Percentiles rank a stretch among this genome's conserved stretches.
These are phyloP conservation scores for Ogataea ramenticola DNA, from an alignment of 805 yeast genomes.

Conservation along the genomic window DNA sequence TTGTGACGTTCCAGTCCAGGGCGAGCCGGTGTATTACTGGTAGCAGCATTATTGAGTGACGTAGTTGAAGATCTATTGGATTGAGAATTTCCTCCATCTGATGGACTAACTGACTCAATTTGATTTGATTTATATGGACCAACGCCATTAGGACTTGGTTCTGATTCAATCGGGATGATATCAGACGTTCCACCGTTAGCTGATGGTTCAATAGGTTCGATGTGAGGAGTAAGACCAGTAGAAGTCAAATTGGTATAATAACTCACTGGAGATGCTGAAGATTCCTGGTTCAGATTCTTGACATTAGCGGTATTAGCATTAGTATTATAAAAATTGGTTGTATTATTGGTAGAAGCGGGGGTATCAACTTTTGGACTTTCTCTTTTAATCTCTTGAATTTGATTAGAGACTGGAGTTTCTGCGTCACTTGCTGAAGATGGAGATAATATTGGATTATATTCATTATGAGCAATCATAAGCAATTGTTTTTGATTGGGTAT, in stretches of 20 bases:
- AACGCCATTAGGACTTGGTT: no score
- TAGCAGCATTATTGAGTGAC: no score
- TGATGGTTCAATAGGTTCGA: neutral
- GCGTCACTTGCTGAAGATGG: neutral
- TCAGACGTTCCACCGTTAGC: neutral
- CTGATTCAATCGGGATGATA: no score
- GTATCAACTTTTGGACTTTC: neutral
- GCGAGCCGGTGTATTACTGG: neutral
- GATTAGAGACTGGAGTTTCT: neutral
- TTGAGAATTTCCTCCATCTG: neutral
- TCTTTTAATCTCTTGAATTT: neutral
- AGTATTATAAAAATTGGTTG: no score
- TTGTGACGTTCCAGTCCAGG: neutral
- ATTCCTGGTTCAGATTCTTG: no score
- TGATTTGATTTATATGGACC: neutral
- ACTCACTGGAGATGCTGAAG: neutral
- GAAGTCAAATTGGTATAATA: neutral
- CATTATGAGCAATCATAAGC: conserved; percentile 8
- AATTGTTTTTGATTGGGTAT: conserved; percentile 1
- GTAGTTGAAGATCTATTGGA: neutral
- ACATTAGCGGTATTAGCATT: no score
- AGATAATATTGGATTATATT: conserved; percentile 1
- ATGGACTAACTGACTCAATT: neutral
- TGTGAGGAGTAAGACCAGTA: neutral
- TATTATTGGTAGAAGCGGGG: neutral